phyloP scores from a whole-genome alignment of 306 rosid species.

The Vigna unguiculata region DNA sequence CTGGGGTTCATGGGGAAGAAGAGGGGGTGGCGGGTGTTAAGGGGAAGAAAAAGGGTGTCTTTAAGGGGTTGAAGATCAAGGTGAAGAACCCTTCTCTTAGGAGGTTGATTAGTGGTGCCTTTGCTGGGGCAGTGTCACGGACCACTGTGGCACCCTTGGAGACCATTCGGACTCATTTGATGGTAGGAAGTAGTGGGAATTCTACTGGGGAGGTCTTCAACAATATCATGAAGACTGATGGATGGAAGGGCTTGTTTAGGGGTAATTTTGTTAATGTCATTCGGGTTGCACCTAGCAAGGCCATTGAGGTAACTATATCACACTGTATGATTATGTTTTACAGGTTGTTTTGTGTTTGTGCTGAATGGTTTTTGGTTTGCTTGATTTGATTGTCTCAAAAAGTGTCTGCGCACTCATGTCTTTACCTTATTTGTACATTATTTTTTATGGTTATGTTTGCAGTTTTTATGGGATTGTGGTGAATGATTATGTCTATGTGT shows the following conservation, averaged over 20 bases:
- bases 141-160: conserved; percentile 96
- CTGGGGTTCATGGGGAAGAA: conserved; percentile 45
- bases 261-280: conserved; percentile 94
- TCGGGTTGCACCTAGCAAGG: conserved; percentile 98
- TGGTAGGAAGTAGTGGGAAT: conserved; percentile 92
- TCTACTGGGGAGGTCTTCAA: conserved; percentile 74
- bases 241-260: conserved; percentile 94
- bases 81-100: conserved; percentile 77
- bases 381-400: too few species aligned
- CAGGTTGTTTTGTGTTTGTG: too few species aligned
- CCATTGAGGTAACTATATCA: conserved; percentile 74
- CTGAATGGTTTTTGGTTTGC: too few species aligned
- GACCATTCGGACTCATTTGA: conserved; percentile 96
- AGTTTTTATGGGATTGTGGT: neutral
- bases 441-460: neutral
- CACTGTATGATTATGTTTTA: neutral
- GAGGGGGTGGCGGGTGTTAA: conserved; percentile 49
- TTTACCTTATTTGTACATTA: neutral
- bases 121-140: conserved; percentile 89
- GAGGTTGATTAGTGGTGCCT: conserved; percentile 83
- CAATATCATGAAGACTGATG: conserved; percentile 81
- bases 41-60: conserved; percentile 53
- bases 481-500: conserved; percentile 4
- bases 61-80: conserved; percentile 63
- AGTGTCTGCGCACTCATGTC: neutral